Base-by-base conservation (phyloP, 768 basidiomycete species). In the Lentinula detonsa region DNA sequence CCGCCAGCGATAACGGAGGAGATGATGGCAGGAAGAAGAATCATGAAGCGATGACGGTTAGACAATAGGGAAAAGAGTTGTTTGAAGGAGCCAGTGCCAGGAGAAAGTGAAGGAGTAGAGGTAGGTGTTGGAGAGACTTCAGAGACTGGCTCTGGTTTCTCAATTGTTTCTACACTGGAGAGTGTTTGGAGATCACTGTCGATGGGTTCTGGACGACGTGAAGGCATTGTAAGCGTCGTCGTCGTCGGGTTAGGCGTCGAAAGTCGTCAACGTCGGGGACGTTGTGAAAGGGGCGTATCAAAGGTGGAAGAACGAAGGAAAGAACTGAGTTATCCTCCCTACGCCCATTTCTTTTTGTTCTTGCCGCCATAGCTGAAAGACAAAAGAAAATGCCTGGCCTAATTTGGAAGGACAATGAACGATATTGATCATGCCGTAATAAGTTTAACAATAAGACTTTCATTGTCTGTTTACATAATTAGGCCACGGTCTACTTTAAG, bases 1-100 rank as follows among this genome's bases (percentile, higher is more conserved):
- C 86, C 83, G 37, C 90, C 89, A 1, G 86, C 78, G 45, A 81
- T 73, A 50, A 88, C 56, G n/a, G 91, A 87, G 28, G 84, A 79
- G 50, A 81, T 21, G 61, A 86, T 64, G 5, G 88, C 91, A 2
- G 93, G 93, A 28, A 87, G 57, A 59, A 92, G 76, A 63, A 87
- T 75, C 10, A 79, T 60, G 49, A 86, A 71, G 59, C 81, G 73
- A 65, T 92, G 85, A 35, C 80, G 78, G 18, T 75, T 73, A 0
- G 85, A 76, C 63, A 88, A 77, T 65, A 87, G 80, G 11, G 87
- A 85, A 70, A 91, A 93, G 49, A 93, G 82, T 1, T 57, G 56
- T 43, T 40, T 43, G 56, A 57, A 57, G 23, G 56, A 57, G 10
- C 56, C 56, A 54, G 53, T 54, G 18, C 35, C 35, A 2, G 35